Base-by-base conservation (phyloP, 2,329 filamentous ascomycete genomes). In the Fusarium floridanum region DNA sequence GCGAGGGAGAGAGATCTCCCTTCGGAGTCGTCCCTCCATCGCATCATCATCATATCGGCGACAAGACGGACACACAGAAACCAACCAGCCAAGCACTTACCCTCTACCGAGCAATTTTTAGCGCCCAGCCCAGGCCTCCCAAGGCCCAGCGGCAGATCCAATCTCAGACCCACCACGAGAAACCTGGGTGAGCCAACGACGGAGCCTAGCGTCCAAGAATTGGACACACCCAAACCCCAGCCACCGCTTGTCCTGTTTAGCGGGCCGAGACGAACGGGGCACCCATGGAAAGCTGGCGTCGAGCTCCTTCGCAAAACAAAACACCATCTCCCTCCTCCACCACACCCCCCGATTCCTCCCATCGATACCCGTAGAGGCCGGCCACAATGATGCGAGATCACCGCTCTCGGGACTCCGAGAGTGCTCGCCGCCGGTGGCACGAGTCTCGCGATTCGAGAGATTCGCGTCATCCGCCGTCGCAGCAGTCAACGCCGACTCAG, bases 351-450 rank as follows among this genome's bases (percentile, higher is more conserved):
- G 48, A 55, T 55, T 61, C 57, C 69, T 70, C 66, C 63, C 69
- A 74, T 71, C 73, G 74, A 72, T 72, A 74, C 66, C 72, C 78
- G 50, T 69, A 74, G 71, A 72, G 66, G 75, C 74, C 79, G 78
- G 75, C 75, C 32, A 84, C 80, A 80, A 89, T 87, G 87, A 87
- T 89, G 87, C 84, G 86, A 84, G 85, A 87, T 79, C 83, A 85
- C 82, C 87, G 88, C 81, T 87, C 86, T 79, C 86, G 88, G 84
- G 90, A 88, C 83, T 87, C 86, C 66, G 88, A 89, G 77, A 85
- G 85, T 84, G 85, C 85, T 80, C 84, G 86, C 80, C 86, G 88
- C 80, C 87, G 87, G 84, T 80, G 79, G 76, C 78, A 79, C 71
- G 80, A 83, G 67, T 79, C 80, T 77, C 79, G 80, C 76, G 79